Conservation (phyloP, 148 eudicot species). For the Rhododendron ferrugineum region DNA sequence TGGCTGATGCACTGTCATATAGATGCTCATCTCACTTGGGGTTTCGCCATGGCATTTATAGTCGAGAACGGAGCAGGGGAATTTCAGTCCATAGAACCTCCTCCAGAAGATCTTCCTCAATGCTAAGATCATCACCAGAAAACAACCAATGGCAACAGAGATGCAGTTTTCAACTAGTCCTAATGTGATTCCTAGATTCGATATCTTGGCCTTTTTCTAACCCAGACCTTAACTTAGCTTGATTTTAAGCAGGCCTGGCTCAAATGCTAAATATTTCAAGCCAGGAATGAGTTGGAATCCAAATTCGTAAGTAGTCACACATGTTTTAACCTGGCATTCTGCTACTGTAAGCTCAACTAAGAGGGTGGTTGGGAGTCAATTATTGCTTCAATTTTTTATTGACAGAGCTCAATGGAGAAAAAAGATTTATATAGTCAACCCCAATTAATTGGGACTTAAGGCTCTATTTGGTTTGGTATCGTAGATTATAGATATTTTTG, state of each 20-base stretch:
- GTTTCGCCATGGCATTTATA: slow-evolving; percentile 69
- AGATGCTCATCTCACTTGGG: slow-evolving; percentile 81
- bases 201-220: neutral
- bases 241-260: neutral
- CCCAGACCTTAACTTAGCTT: neutral
- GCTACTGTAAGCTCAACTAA: neutral
- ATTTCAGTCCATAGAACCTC: slow-evolving; percentile 49
- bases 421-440: too few relatives aligned
- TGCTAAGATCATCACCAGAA: slow-evolving; percentile 36
- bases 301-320: neutral
- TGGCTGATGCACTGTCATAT: slow-evolving; percentile 97
- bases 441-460: too few relatives aligned
- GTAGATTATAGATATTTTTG: neutral
- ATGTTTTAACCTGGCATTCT: neutral
- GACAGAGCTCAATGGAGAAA: neutral
- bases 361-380: neutral
- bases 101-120: slow-evolving; percentile 78
- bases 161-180: neutral
- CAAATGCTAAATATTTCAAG: neutral
- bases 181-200: neutral
- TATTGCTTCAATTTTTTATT: too few relatives aligned
- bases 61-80: slow-evolving; percentile 70
- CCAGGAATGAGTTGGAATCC: neutral
- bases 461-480: neutral
- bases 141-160: neutral